Evolutionary conservation across 441 rosid species (phyloP), one percentile per base, ranked within the genome.

Genomic region (Erodium trifolium): DNA sequence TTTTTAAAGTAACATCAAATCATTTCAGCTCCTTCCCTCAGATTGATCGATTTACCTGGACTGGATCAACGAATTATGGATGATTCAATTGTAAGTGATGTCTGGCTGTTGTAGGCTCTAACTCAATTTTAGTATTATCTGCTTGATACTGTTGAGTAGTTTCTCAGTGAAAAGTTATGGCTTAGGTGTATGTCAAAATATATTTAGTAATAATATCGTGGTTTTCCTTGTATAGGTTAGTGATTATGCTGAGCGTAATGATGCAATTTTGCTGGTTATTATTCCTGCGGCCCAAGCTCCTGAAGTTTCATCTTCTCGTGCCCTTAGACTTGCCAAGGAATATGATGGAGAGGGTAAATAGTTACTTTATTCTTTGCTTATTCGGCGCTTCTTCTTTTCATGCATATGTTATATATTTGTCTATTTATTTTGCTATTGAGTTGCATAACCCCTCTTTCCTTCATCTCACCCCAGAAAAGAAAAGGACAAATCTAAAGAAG

Each of bases 11-110:
- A 37, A 37, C 41, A 37, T 37, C 9, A 37, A 37, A 37, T 37
- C 41, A 18, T 41, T 55, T 27, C 91, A 93, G 98, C 98, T 68
- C 98, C 98, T 37, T 90, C 97, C 4, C 74, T 93, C 72, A 93
- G 91, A 81, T 77, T 93, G 83, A 70, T 84, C 49, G 98, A 93
- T 79, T 83, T 93, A 79, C 98, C 98, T 60, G 98, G 98, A 79
- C 72, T 91, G 79, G 98, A 93, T 80, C 98, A 91, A 83, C 82
- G 96, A 75, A 85, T 85, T 71, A 80, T 87, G 84, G 98, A 89
- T 66, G 97, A 89, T 62, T 78, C 94, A 17, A 60, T 60, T 23
- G 65, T 60, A 60, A 60, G 65, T 57, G 63, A 57, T 57, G 31
- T 7, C 31, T 5, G 23, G 23, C 10, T 57, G 27, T 17, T 57